Evolutionary conservation across 2,329 filamentous ascomycete species (phyloP), one percentile per base, ranked within the genome.

Genomic region (Penicillium capsulatum): DNA sequence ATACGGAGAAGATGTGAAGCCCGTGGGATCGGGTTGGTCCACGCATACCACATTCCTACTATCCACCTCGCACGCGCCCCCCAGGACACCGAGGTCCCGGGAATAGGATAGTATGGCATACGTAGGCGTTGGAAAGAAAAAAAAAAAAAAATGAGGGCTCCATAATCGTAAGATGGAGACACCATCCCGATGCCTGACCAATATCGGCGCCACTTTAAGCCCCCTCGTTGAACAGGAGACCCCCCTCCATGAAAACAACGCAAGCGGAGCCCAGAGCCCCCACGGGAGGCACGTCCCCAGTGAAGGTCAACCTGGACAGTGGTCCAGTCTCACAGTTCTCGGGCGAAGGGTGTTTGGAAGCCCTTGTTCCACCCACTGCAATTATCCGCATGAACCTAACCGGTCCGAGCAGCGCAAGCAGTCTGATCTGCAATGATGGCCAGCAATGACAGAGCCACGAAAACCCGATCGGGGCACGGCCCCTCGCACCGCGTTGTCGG

Each of bases 381-480:
- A n/a, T 33, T 34, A 47, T 47, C 38, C 16, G 39, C 36, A 50
- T 39, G 29, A 40, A 44, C 33, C 38, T 40, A 40, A 30, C 36
- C 38, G 28, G 26, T 31, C 42, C 45, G 15, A 48, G 36, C 33
- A 42, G 34, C 15, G 11, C 30, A 34, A 19, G 22, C 40, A 40
- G 17, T 17, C 8, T 27, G 43, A 51, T 44, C 40, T 35, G 47
- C 45, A 41, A 17, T 31, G n/a, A 14, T 33, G 17, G 33, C 17
- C 20, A 14, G 32, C 33, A 30, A 34, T 24, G 20, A 31, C 34
- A 37, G 19, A 32, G 17, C 26, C 13, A 14, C 5, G 24, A 45
- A 52, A 49, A 51, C 42, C 20, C 43, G 31, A 52, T 46, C 49
- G 46, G 41, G 37, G 34, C 15, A 33, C n/a, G 31, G 17, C 19